phyloP scores from a whole-genome alignment of 2,329 filamentous ascomycete genomes.

The Aspergillus versicolor region DNA sequence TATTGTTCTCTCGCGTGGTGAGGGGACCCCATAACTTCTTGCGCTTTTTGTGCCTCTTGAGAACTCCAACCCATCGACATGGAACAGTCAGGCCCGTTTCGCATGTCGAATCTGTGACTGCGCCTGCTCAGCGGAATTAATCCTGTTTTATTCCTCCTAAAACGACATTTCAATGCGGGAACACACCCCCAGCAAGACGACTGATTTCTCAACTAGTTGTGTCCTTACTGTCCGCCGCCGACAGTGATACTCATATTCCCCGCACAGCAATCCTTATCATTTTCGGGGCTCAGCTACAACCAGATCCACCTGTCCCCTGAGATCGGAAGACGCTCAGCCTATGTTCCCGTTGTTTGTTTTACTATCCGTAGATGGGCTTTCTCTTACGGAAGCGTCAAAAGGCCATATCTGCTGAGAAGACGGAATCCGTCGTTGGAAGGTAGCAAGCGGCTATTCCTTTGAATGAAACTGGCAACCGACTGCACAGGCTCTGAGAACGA shows the following conservation, averaged over 20 bases:
- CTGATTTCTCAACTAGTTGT: neutral
- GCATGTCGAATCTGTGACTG: neutral
- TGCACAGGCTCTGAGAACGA: neutral
- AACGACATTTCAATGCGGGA: neutral
- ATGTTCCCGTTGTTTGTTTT: constrained; percentile 13
- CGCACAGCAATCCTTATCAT: neutral
- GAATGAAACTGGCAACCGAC: neutral
- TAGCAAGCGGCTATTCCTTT: neutral
- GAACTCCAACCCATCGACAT: neutral
- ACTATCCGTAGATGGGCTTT: constrained; percentile 38
- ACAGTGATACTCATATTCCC: neutral
- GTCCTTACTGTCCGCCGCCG: neutral
- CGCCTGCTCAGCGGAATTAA: neutral
- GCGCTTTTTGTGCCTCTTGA: neutral
- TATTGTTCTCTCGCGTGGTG: neutral
- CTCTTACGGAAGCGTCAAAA: constrained; percentile 18
- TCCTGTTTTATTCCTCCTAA: neutral
- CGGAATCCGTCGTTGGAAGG: constrained; percentile 1
- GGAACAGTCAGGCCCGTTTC: neutral
- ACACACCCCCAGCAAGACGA: neutral
- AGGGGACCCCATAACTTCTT: neutral
- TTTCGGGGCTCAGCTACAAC: neutral
- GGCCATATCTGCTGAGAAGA: neutral
- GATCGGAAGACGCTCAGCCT: neutral
- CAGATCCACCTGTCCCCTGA: neutral